Percentiles rank a stretch among this genome's conserved stretches.
Conservation (phyloP, 163 green algal genomes). For the Volvox carteri region DNA sequence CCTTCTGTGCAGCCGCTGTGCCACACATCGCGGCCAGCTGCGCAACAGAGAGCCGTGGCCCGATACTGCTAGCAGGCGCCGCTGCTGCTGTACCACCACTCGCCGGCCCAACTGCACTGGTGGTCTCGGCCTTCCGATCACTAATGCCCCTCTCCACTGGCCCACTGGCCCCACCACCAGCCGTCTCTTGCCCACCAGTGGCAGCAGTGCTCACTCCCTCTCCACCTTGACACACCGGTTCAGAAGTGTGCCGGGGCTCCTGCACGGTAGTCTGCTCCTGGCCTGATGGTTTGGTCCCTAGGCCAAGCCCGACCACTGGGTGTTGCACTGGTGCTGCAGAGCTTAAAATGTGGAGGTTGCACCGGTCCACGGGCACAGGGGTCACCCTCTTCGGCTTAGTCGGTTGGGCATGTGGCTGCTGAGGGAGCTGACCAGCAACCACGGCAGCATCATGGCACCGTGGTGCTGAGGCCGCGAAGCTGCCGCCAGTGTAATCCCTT, state of each 20-base stretch:
- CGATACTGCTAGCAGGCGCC: not conserved
- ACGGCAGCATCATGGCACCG: not conserved
- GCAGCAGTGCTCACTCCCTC: not conserved
- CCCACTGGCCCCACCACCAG: not conserved
- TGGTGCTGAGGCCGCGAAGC: not conserved
- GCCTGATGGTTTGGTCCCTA: not conserved
- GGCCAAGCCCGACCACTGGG: not conserved
- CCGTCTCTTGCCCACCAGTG: not conserved
- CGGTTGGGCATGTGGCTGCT: not conserved
- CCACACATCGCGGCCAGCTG: slow-evolving; percentile 45
- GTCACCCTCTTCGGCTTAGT: not conserved
- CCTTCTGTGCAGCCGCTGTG: slow-evolving; percentile 31
- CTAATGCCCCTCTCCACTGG: too few relatives aligned
- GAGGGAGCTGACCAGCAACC: not conserved
- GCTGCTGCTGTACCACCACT: not conserved
- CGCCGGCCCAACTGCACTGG: not conserved
- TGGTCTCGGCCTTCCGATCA: too few relatives aligned
- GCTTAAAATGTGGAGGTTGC: not conserved
- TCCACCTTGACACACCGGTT: not conserved
- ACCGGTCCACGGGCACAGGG: slow-evolving; percentile 8
- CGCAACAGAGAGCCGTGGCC: slow-evolving; percentile 5
- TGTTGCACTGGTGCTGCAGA: not conserved
- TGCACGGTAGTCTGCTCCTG: not conserved
- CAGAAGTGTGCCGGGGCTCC: not conserved
- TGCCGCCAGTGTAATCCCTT: not conserved